Evolutionary conservation across 2,329 filamentous ascomycete genomes (phyloP).

Genomic region (Xylariaceae sp.): DNA sequence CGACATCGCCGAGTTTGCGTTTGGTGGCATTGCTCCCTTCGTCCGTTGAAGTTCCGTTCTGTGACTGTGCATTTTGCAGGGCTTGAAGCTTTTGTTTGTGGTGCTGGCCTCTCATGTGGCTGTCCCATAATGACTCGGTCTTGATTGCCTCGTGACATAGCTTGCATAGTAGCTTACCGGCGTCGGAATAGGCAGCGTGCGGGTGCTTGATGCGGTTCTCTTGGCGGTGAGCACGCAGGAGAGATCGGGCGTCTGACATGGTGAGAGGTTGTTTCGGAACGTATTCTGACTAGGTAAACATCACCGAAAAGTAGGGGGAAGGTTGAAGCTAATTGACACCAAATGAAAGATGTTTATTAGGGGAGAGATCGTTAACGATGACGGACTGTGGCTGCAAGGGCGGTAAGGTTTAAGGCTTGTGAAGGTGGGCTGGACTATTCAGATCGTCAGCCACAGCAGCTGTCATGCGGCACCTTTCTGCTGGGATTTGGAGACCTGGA

Average conservation of each 20-base stretch:
- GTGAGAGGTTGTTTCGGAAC: not conserved
- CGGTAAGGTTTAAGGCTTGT: not conserved
- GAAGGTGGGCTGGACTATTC: not conserved
- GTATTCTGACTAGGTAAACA: no score
- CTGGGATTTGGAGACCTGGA: slow-evolving; percentile 13
- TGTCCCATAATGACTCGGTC: slow-evolving; percentile 63
- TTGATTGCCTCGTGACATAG: slow-evolving; percentile 63
- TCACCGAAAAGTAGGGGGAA: no score
- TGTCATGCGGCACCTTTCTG: no score
- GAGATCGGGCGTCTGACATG: slow-evolving; percentile 77
- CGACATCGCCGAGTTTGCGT: slow-evolving; percentile 24
- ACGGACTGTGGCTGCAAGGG: not conserved
- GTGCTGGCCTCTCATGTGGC: slow-evolving; percentile 47
- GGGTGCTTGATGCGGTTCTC: slow-evolving; percentile 69
- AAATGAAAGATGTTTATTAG: not conserved
- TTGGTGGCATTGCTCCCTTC: slow-evolving; percentile 17
- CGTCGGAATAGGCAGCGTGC: slow-evolving; percentile 62
- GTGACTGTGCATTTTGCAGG: slow-evolving; percentile 17
- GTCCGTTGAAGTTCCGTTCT: slow-evolving; percentile 16
- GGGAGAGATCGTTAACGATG: not conserved
- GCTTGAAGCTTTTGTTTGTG: slow-evolving; percentile 39
- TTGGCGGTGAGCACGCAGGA: slow-evolving; percentile 73
- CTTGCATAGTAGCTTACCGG: slow-evolving; percentile 64
- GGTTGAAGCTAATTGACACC: no score
- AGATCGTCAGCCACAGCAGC: slow-evolving; percentile 9